Evolutionary conservation across 805 yeast genomes (phyloP).

Genomic region (Candida yuanshanica): DNA sequence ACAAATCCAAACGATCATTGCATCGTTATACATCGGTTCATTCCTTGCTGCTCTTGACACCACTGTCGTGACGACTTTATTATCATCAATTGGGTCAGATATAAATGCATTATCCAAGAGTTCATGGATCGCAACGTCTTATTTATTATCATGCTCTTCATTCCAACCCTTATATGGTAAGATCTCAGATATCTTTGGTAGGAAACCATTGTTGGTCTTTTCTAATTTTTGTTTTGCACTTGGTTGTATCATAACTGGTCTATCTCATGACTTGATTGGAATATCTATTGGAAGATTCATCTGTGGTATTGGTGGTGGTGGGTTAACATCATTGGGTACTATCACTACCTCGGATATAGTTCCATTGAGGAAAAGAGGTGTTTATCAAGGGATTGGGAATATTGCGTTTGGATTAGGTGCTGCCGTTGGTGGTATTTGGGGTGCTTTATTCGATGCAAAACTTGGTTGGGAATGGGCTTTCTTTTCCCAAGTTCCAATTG

Average conservation of each 20-base stretch:
- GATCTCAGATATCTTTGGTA: constrained; percentile 59
- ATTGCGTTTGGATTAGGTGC: constrained; percentile 70
- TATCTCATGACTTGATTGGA: constrained; percentile 14
- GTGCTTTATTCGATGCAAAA: constrained; percentile 47
- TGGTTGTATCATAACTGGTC: constrained; percentile 39
- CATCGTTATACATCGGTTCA: constrained; percentile 35
- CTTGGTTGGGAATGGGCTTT: constrained; percentile 68
- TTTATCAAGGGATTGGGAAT: constrained; percentile 77
- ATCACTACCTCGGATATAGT: constrained; percentile 70
- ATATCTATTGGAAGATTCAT: constrained; percentile 54
- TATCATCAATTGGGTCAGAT: constrained; percentile 61
- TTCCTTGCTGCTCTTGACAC: constrained; percentile 58
- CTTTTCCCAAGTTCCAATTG: constrained; percentile 46
- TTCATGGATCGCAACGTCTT: constrained; percentile 66
- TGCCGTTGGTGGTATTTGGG: constrained; percentile 59
- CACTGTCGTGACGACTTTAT: constrained; percentile 57
- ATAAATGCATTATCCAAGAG: constrained; percentile 54
- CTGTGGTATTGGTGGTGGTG: constrained; percentile 89
- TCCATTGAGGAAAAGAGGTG: constrained; percentile 70
- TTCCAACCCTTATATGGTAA: constrained; percentile 65
- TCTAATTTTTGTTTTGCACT: constrained; percentile 35
- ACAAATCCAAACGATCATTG: constrained; percentile 22
- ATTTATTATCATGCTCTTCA: constrained; percentile 56
- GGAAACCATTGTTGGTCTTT: constrained; percentile 38
- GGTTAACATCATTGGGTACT: constrained; percentile 64